Evolutionary conservation across 129 eudicot species (phyloP).

Genomic region (Mikania micrantha): DNA sequence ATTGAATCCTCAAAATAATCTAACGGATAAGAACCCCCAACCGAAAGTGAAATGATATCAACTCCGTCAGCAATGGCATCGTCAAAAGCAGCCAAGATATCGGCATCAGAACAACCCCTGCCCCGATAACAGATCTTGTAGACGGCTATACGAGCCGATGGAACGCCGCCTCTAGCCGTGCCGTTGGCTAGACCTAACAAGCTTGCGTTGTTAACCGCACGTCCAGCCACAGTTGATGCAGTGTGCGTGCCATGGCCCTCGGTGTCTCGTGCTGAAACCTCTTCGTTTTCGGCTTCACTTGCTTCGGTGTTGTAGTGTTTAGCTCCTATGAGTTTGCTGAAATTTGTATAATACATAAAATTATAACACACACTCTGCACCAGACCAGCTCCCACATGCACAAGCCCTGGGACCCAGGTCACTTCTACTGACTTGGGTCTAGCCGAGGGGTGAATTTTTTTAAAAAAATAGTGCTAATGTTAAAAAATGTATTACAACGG

Average conservation of each 20-base stretch:
- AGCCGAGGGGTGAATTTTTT: too few relatives aligned
- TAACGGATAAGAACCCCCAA: constrained; percentile 28
- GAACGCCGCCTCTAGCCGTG: constrained; percentile 63
- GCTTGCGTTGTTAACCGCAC: constrained; percentile 32
- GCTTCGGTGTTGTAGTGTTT: constrained; percentile 27
- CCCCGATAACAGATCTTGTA: constrained; percentile 50
- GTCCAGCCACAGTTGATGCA: constrained; percentile 72
- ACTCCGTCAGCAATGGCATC: constrained; percentile 78
- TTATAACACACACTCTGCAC: not conserved
- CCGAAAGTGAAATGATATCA: constrained; percentile 59
- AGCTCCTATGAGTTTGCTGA: constrained; percentile 72
- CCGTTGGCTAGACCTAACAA: constrained; percentile 54
- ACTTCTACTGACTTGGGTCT: too few relatives aligned
- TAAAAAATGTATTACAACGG: too few relatives aligned
- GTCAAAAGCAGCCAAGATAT: constrained; percentile 58
- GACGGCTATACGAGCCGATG: constrained; percentile 64
- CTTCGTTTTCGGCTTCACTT: not conserved
- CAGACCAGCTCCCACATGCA: too few relatives aligned
- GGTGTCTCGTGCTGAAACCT: constrained; percentile 46
- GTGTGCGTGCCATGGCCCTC: constrained; percentile 78
- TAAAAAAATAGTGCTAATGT: too few relatives aligned
- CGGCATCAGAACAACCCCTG: constrained; percentile 34
- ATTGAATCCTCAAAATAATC: constrained; percentile 46
- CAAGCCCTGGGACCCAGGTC: too few relatives aligned
- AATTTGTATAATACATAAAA: too few relatives aligned